Conservation (phyloP, 2,329 filamentous ascomycete genomes). For the Phyllosticta citrichinensis region DNA sequence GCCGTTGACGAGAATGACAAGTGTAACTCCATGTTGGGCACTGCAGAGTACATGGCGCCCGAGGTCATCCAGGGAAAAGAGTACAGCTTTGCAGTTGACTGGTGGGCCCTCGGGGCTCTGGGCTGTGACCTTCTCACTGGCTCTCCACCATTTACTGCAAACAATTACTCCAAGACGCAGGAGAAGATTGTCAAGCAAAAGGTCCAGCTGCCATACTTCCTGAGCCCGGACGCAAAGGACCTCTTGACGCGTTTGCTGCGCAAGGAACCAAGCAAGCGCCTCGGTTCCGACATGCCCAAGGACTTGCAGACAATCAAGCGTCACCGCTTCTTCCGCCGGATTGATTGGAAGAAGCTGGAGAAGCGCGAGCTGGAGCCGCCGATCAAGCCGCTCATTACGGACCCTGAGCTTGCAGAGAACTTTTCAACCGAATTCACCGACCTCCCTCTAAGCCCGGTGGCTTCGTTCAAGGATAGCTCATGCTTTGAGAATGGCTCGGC, state of each 20-base stretch:
- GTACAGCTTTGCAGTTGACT: slow-evolving; percentile 93
- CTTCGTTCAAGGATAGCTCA: not conserved
- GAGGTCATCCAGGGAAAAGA: slow-evolving; percentile 81
- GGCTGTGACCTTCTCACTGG: slow-evolving; percentile 90
- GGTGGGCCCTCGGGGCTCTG: slow-evolving; percentile 95
- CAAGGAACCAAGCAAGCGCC: slow-evolving; percentile 84
- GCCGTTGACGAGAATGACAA: slow-evolving; percentile 60
- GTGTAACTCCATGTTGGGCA: slow-evolving; percentile 88
- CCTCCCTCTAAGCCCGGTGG: slow-evolving; percentile 65
- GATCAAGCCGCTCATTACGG: slow-evolving; percentile 87
- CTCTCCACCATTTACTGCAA: slow-evolving; percentile 78
- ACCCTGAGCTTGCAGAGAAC: slow-evolving; percentile 93
- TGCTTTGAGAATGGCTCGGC: slow-evolving; percentile 16
- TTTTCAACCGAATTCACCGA: slow-evolving; percentile 90
- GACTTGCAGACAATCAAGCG: slow-evolving; percentile 78
- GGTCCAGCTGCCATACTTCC: slow-evolving; percentile 76
- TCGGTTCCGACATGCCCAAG: slow-evolving; percentile 81
- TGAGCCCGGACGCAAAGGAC: slow-evolving; percentile 87
- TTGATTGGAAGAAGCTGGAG: slow-evolving; percentile 85
- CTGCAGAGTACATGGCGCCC: slow-evolving; percentile 97
- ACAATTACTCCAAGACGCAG: slow-evolving; percentile 89
- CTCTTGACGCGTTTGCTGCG: slow-evolving; percentile 79
- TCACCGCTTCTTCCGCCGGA: slow-evolving; percentile 93
- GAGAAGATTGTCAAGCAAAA: slow-evolving; percentile 95
- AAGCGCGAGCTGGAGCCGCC: slow-evolving; percentile 75